Conservation (phyloP, 805 yeast genomes). For the Saccharomycopsis sp. region DNA sequence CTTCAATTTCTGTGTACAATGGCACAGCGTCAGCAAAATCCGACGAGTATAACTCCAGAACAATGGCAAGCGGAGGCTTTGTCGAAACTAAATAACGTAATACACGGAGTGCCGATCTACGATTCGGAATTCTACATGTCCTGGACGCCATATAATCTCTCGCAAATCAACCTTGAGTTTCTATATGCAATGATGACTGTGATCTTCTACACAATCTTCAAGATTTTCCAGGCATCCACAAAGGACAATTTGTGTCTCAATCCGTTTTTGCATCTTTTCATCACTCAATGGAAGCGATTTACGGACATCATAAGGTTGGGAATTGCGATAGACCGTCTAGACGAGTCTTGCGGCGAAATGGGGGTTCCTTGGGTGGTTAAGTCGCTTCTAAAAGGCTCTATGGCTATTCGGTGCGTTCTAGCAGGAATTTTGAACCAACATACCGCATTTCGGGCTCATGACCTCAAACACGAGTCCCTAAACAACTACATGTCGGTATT, state of each 20-base stretch:
- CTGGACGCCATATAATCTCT: constrained; percentile 19
- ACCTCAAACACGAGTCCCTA: constrained; percentile 51
- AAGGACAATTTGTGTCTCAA: constrained; percentile 41
- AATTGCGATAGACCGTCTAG: constrained; percentile 49
- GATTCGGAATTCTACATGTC: constrained; percentile 9
- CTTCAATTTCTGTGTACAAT: neutral
- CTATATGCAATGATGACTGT: constrained; percentile 40
- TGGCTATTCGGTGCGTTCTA: constrained; percentile 54
- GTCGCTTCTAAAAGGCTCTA: constrained; percentile 51
- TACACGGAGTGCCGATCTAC: constrained; percentile 7
- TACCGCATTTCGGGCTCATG: constrained; percentile 39
- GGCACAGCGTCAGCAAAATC: neutral
- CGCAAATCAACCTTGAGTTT: constrained; percentile 34
- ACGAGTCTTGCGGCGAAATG: constrained; percentile 35
- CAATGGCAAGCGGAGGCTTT: neutral
- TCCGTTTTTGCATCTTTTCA: constrained; percentile 54
- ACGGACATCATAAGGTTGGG: constrained; percentile 55
- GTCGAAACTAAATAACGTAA: neutral
- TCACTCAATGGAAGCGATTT: constrained; percentile 60
- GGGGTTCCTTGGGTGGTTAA: constrained; percentile 41
- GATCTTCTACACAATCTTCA: constrained; percentile 38
- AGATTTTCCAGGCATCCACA: constrained; percentile 29
- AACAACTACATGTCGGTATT: constrained; percentile 59
- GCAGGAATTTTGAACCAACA: constrained; percentile 55
- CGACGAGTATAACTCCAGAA: neutral